Evolutionary conservation across 2,329 filamentous ascomycete species (phyloP), one percentile per base, ranked within the genome.

Genomic region (Pyrenophora graminea): DNA sequence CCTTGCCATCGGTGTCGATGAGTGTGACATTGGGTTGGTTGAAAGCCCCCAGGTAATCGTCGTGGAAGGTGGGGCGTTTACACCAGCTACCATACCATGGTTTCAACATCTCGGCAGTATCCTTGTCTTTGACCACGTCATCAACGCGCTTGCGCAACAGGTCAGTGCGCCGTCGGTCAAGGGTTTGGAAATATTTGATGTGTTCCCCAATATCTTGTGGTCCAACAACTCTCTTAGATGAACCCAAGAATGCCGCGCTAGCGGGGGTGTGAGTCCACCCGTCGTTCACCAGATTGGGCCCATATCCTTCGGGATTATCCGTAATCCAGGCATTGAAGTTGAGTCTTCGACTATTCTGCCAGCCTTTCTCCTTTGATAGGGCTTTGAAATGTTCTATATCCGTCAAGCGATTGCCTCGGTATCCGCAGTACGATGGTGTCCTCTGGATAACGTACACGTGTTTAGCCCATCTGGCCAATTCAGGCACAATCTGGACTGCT

Each of bases 21-120:
- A 88, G 79, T 6, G 77, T 76, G 5, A 88, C 84, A 57, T 85
- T 80, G 0, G 77, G 69, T 30, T 63, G 65, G 68, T 88, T 88
- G 76, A 87, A 88, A 0, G 79, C 59, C 6, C 75, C 61, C 0
- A 87, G 77, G 61, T 84, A 86, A 6, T 79, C 76, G 60, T 86
- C 82, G 68, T 83, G 82, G 69, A 86, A 86, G 38, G 76, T 79
- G 0, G 85, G 84, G 0, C 85, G 79, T 66, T 88, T 88, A 73
- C 85, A 87, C 79, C 81, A 85, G 7, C 39, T 42, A 19, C 39
- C 39, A 62, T 86, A 87, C 81, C 82, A 85, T 0, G 83, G 74
- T 61, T 84, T 82, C 6, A 86, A 74, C 3, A 69, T 75, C 27
- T 76, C 75, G 0, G 84, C 84, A 0, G 79, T 82, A 1, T 67